Base-by-base conservation (phyloP, 2,329 filamentous ascomycete genomes). In the Helotiales sp. region DNA sequence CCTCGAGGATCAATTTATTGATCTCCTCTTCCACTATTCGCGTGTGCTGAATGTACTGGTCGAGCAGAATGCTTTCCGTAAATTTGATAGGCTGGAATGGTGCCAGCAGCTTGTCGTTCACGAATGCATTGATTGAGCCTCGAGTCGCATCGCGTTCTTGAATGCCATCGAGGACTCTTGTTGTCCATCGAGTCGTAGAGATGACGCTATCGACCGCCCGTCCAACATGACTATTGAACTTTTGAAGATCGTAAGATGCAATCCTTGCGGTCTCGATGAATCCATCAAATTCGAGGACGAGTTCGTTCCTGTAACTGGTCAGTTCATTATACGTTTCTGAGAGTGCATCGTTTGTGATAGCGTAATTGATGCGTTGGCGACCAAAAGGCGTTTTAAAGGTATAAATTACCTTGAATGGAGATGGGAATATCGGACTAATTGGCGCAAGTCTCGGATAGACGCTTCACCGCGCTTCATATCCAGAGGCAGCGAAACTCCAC, bases 401-500 rank as follows among this genome's bases (percentile, higher is more conserved):
- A 24, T 36, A 10, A 60, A 68, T 68, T 65, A 72, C 71, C 70
- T 75, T 12, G 83, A 83, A 25, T 85, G 83, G 0, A 95, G 76
- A 22, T 83, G 80, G 64, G 87, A 91, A 73, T 87, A 85, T 36
- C 83, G 80, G 31, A 96, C 88, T 44, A 92, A 79, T 25, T 84
- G 87, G 30, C 88, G 84, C 24, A 95, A 75, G 66, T 93, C 90
- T 38, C 90, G 83, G 33, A 95, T 86, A 1, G 87, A 86, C 2
- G 84, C 79, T 71, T 93, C 89, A 2, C 87, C 86, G 9, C 85
- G 82, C 75, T 91, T 93, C 85, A 95, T 92, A 65, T 91, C 88
- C 64, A 89, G 78, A 0, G 90, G 90, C 2, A 95, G 74, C 1
- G 84, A 84, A 1, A 86, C 83, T 1, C 86, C 84, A 22, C 85